A percentile compares a stretch with the other conserved stretches of the same genome.
phyloP scores from a whole-genome alignment of 352 stramenopile species.

The Phytophthora sansomeana region DNA sequence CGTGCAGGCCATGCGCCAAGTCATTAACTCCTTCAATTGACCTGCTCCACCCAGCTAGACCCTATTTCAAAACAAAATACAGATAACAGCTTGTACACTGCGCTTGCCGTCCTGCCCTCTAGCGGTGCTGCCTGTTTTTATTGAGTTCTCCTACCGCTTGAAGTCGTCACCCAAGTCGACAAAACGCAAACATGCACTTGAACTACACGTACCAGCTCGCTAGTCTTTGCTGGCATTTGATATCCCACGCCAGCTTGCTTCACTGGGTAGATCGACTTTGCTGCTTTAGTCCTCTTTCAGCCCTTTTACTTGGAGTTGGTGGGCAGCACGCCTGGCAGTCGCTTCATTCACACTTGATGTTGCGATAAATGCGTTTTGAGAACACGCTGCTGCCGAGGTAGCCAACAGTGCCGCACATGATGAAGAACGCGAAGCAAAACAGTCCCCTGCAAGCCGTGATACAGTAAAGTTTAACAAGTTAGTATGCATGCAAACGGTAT shows the following conservation, averaged over 20 bases:
- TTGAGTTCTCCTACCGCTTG: constrained; percentile 17
- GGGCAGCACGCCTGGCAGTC: constrained; percentile 23
- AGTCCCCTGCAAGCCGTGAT: constrained; percentile 63
- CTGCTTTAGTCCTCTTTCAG: constrained; percentile 26
- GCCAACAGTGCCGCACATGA: constrained; percentile 94
- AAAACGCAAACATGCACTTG: constrained; percentile 27
- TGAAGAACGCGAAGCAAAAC: constrained; percentile 93
- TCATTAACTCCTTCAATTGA: constrained; percentile 51
- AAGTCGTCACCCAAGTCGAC: constrained; percentile 11
- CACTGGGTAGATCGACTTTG: constrained; percentile 6
- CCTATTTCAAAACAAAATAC: constrained; percentile 26
- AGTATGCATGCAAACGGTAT: background rate
- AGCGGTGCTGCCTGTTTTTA: constrained; percentile 28
- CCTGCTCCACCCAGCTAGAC: constrained; percentile 22
- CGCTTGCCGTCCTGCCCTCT: constrained; percentile 21
- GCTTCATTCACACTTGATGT: constrained; percentile 95
- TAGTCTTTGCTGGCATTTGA: constrained; percentile 9
- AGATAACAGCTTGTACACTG: constrained; percentile 21
- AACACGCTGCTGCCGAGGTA: constrained; percentile 94
- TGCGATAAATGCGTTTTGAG: constrained; percentile 95
- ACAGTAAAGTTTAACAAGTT: constrained; percentile 10
- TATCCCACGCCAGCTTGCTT: constrained; percentile 11
- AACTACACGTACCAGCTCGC: constrained; percentile 14
- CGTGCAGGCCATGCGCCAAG: constrained; percentile 58
- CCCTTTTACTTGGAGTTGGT: constrained; percentile 17